Conservation (phyloP, 2,329 filamentous ascomycete genomes). For the Fusarium xyrophilum region DNA sequence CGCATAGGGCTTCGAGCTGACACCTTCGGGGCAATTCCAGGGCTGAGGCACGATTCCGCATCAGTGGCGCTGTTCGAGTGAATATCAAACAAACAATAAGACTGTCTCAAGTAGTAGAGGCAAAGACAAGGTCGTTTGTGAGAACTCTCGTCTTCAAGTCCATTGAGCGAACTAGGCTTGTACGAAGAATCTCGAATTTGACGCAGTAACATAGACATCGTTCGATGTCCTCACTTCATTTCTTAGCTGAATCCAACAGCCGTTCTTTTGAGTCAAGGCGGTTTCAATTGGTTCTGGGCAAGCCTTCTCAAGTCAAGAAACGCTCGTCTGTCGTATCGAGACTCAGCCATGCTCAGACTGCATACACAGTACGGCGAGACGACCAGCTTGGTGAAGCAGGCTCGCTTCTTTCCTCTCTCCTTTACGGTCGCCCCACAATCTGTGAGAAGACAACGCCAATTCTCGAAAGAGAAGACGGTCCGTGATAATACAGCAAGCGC, state of each 20-base stretch:
- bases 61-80: background rate
- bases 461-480: conserved; percentile 12
- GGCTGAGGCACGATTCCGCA: conserved; percentile 1
- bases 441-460: conserved; percentile 1
- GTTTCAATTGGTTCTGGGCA: conserved; percentile 31
- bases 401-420: conserved; percentile 12
- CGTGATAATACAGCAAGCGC: conserved; percentile 16
- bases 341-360: background rate
- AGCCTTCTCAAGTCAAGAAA: conserved; percentile 22
- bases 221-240: conserved; percentile 18
- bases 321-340: conserved; percentile 8
- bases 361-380: conserved; percentile 8
- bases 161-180: background rate
- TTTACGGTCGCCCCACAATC: conserved; percentile 12
- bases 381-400: conserved; percentile 11
- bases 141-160: background rate
- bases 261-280: conserved; percentile 27
- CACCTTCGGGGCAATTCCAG: background rate
- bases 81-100: background rate
- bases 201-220: background rate
- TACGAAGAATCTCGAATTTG: background rate
- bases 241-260: background rate
- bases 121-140: conserved; percentile 7
- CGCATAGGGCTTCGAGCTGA: background rate
- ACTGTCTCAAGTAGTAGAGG: background rate